Evolutionary conservation across 768 basidiomycete species (phyloP), one percentile per base, ranked within the genome.

Genomic region (Lactarius hatsudake): DNA sequence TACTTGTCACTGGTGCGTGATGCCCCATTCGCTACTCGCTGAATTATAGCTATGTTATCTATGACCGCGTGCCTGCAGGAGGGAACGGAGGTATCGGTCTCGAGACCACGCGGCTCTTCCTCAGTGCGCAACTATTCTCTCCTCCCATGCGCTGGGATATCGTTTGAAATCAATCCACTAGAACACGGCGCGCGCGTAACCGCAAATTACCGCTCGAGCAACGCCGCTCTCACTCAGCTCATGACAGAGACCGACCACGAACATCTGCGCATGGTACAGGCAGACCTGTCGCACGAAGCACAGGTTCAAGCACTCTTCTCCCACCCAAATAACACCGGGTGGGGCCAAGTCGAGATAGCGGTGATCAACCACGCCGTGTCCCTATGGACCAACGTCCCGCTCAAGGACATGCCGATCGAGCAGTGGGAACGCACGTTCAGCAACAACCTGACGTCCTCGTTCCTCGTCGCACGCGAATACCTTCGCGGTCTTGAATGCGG

Each of bases 1-100:
- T 89, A 51, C 80, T 91, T 20, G 80, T 90, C 32, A 90, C 89
- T 66, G 89, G 89, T 87, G 58, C 51, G 74, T 54, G 17, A 54
- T 20, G 23, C 30, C 43, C 5, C 43, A n/a, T 34, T 43, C 40
- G 36, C 12, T 36, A 36, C 36, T 36, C 36, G 3, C 36, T 43
- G 38, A 10, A 34, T 13, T 5, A 40, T 40, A 0, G 38, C 12
- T 15, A 40, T 10, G 59, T 26, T 40, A 38, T n/a, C 20, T 32
- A 18, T 17, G 45, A 17, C 2, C 17, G 3, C 20, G 20, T 36
- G 7, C 28, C 9, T 40, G 71, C 73, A 87, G 90, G 90, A 59
- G 89, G 89, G 1, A 89, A 86, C 70, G 89, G 90, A 5, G 90
- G 88, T 1, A 91, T 93, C 43, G 90, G 90, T 10, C 78, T 89